A percentile compares a stretch with the other conserved stretches of the same genome.
Evolutionary conservation across 73 alveolate species (phyloP).

Genomic region (Paramecium octaurelia): DNA sequence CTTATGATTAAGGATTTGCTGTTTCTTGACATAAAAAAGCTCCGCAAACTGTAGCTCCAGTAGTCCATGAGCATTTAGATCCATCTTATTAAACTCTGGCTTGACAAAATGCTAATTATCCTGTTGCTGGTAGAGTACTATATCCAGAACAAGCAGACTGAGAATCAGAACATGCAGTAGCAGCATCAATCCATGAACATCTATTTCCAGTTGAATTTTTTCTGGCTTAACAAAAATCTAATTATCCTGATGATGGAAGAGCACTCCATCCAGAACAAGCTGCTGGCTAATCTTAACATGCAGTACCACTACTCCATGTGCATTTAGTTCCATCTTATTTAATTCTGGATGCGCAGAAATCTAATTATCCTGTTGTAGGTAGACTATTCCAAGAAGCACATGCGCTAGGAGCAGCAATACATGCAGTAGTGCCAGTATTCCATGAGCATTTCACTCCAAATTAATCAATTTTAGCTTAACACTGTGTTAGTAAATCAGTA

Average conservation of each 20-base stretch:
- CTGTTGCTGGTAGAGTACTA: not conserved
- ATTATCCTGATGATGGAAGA: not conserved
- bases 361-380: too few relatives aligned
- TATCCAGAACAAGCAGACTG: not conserved
- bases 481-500: not conserved
- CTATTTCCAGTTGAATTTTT: not conserved
- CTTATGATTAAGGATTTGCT: not conserved
- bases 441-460: not conserved
- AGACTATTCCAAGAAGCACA: too few relatives aligned
- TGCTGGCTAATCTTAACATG: too few relatives aligned
- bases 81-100: not conserved
- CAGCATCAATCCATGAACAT: not conserved
- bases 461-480: not conserved
- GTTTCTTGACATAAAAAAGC: not conserved
- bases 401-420: too few relatives aligned
- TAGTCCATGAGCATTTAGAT: not conserved
- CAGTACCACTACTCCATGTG: not conserved
- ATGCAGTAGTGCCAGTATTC: too few relatives aligned
- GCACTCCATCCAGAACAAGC: not conserved
- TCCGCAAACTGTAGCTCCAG: not conserved
- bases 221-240: not conserved
- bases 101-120: not conserved
- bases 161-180: not conserved
- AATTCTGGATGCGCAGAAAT: too few relatives aligned
- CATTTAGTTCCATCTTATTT: not conserved